Base-by-base conservation (phyloP, 2,329 filamentous ascomycete species). In the Botrytis medusae region DNA sequence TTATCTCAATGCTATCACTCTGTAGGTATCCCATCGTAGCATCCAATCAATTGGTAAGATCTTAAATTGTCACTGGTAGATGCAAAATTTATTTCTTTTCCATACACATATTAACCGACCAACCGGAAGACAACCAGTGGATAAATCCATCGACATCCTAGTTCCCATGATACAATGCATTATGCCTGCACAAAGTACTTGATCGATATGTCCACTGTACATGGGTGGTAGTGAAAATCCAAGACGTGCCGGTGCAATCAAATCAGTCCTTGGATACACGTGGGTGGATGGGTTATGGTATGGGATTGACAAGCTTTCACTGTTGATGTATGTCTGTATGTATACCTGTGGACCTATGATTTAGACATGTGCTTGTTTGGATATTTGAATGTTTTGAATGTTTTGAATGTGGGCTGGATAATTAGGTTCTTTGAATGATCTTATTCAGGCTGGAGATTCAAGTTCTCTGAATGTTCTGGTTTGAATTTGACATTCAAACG, bases 181-280 rank as follows among this genome's bases (percentile, higher is more conserved):
- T 16, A 42, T 62, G 34, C 60, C 22, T 62, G 60, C 18, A 62
- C 14, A 22, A 16, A 61, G n/a, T 37, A 51, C 48, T n/a, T 12
- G 9, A 10, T 51, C 48, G 48, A 25, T n/a, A 51, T n/a, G 48
- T 12, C 34, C 20, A 61, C 59, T 25, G n/a, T 61, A n/a, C 48
- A 54, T 54, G 48, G 48, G 16, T 54, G 12, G 48, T n/a, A 3
- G 5, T 16, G 25, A 25, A n/a, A 40, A 14, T 20, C 12, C 22
- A 61, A 61, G 37, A 61, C 34, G 34, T 16, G 59, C 40, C 16
- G 63, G 46, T 67, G 63, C 64, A 68, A 68, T 68, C 42, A 51
- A 1, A 68, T 68, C 20, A 20, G 25, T 12, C 18, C 10, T 68
- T 68, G 40, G 20, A 32, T 68, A 34, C 65, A 68, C 65, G 65